Percentiles rank a stretch among this genome's conserved stretches.
These are phyloP conservation scores for Quillaja saponaria DNA, from an alignment of 306 rosid genomes.

Conservation along the genomic window DNA sequence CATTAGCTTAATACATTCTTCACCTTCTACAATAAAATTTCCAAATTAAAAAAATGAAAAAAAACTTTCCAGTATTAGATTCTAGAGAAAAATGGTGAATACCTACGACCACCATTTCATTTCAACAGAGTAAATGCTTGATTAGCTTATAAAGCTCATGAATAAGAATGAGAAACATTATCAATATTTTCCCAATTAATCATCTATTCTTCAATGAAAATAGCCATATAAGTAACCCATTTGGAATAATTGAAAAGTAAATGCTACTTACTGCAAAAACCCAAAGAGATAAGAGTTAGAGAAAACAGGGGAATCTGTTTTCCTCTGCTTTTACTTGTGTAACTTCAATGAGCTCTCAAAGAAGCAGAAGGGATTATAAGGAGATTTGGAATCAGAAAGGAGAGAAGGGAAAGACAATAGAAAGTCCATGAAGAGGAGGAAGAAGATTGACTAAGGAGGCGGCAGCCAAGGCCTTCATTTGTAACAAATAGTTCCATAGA, in stretches of 20 bases:
- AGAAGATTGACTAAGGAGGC: constrained; percentile 37
- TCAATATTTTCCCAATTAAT: no score
- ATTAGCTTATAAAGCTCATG: no score
- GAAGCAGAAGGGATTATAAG: constrained; percentile 17
- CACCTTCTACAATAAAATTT: no score
- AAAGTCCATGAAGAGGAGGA: constrained; percentile 40
- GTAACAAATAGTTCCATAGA: constrained; percentile 38
- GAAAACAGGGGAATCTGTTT: no score
- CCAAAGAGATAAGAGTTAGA: background rate
- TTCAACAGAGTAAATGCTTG: no score
- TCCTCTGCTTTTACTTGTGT: no score
- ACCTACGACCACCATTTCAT: no score
- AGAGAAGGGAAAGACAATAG: constrained; percentile 40
- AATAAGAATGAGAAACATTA: no score
- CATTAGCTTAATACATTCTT: no score
- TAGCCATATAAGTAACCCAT: background rate
- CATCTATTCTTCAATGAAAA: background rate
- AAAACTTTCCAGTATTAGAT: no score
- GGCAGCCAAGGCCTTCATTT: constrained; percentile 38
- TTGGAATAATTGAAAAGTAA: background rate
- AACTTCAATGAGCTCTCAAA: constrained; percentile 19
- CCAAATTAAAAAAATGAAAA: no score
- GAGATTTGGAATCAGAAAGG: constrained; percentile 18
- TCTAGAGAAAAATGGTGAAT: no score
- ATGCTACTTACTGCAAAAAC: background rate